phyloP scores from a whole-genome alignment of 1,284 basidiomycete genomes.

The Fomitiporia mediterranea region DNA sequence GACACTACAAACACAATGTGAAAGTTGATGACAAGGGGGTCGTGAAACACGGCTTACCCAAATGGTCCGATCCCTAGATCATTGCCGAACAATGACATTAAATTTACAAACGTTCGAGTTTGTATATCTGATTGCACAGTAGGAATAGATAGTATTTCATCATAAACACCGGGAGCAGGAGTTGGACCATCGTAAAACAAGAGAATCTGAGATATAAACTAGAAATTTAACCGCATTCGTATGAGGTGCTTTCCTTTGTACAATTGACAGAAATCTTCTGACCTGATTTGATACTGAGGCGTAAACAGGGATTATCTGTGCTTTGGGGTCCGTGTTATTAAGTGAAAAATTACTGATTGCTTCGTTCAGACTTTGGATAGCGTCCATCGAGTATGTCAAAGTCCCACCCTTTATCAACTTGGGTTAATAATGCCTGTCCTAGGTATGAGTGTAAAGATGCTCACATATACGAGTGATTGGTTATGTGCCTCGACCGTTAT shows the following conservation, averaged over 20 bases:
- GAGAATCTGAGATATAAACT: conserved; percentile 1
- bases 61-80: conserved; percentile 12
- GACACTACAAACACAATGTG: neutral
- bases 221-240: neutral
- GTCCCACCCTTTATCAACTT: conserved; percentile 6
- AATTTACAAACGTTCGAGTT: conserved; percentile 6
- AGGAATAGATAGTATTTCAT: conserved; percentile 7
- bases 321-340: conserved; percentile 18
- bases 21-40: neutral
- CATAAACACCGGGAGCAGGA: conserved; percentile 4
- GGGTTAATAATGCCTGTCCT: neutral
- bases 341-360: conserved; percentile 11
- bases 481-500: neutral
- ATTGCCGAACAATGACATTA: conserved; percentile 2
- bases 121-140: neutral
- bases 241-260: neutral
- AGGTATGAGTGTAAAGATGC: neutral
- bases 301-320: conserved; percentile 13
- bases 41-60: neutral
- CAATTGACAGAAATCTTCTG: neutral
- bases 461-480: conserved; percentile 13
- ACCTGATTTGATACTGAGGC: conserved; percentile 7
- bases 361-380: neutral
- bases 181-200: conserved; percentile 17
- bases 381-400: conserved; percentile 6